Conservation (phyloP, 805 yeast genomes). For the Lachancea sp. region DNA sequence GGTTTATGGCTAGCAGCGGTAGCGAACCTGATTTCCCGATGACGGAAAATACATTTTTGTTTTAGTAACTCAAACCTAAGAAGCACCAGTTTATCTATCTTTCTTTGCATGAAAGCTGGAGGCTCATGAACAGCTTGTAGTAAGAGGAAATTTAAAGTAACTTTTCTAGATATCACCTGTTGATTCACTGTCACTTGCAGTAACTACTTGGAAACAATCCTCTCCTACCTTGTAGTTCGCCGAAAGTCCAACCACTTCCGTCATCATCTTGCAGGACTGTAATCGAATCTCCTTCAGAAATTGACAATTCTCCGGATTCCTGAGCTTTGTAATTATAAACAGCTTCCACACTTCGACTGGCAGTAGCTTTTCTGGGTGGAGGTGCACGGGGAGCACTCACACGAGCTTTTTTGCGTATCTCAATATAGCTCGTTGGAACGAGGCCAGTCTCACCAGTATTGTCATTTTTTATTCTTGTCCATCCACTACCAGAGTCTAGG, state of each 20-base stretch:
- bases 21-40: too few species aligned
- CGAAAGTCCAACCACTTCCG: conserved; percentile 93
- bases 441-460: conserved; percentile 55
- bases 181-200: conserved; percentile 38
- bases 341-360: conserved; percentile 50
- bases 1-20: too few species aligned
- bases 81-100: too few species aligned
- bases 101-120: too few species aligned
- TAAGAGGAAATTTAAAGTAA: too few species aligned
- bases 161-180: too few species aligned
- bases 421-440: conserved; percentile 79
- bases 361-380: conserved; percentile 48
- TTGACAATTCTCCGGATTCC: conserved; percentile 72
- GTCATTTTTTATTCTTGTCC: conserved; percentile 63
- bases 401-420: conserved; percentile 33
- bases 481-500: conserved; percentile 85
- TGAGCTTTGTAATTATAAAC: conserved; percentile 70
- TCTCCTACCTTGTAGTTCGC: conserved; percentile 58
- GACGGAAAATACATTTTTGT: too few species aligned
- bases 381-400: conserved; percentile 36
- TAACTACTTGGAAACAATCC: conserved; percentile 82
- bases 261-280: conserved; percentile 62
- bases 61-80: too few species aligned
- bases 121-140: too few species aligned
- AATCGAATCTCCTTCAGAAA: conserved; percentile 67